Evolutionary conservation across 2,329 filamentous ascomycete genomes (phyloP).

Genomic region (Aspergillus ibericus): DNA sequence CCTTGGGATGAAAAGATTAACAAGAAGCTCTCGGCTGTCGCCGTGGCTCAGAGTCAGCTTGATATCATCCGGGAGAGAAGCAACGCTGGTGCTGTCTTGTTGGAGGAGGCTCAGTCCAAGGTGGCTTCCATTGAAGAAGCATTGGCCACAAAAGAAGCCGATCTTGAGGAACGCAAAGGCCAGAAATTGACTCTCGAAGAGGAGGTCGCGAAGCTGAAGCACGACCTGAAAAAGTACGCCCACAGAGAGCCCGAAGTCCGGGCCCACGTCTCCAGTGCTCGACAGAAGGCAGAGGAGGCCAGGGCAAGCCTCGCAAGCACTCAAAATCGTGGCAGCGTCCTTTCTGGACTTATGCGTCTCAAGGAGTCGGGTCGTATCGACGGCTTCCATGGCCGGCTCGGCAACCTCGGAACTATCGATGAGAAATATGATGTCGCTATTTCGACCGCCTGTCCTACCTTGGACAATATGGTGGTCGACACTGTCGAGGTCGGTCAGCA

Average conservation of each 20-base stretch:
- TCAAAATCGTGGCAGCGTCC: conserved; percentile 89
- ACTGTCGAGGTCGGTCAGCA: conserved; percentile 95
- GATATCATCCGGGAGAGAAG: conserved; percentile 87
- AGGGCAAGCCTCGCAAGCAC: conserved; percentile 84
- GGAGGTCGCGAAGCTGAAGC: conserved; percentile 69
- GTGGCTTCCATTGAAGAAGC: conserved; percentile 70
- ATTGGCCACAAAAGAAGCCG: conserved; percentile 67
- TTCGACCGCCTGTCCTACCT: conserved; percentile 85
- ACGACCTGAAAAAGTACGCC: conserved; percentile 70
- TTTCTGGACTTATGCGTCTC: conserved; percentile 88
- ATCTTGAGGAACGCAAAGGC: conserved; percentile 73
- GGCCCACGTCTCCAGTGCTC: conserved; percentile 79
- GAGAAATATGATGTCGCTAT: conserved; percentile 96
- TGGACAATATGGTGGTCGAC: conserved; percentile 97
- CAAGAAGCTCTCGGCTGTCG: conserved; percentile 89
- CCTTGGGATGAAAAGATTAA: conserved; percentile 98
- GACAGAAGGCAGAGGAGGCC: conserved; percentile 95
- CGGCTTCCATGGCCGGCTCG: conserved; percentile 92
- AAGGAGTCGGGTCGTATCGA: conserved; percentile 96
- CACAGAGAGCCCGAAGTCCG: conserved; percentile 80
- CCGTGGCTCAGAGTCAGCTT: conserved; percentile 91
- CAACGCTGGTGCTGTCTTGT: conserved; percentile 78
- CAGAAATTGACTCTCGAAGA: conserved; percentile 72
- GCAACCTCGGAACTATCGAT: conserved; percentile 91
- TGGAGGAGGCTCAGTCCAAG: conserved; percentile 81